Percentiles rank a stretch among this genome's conserved stretches.
phyloP scores from a whole-genome alignment of 495 filamentous ascomycete species.

The Saxophila tyrrhenica region DNA sequence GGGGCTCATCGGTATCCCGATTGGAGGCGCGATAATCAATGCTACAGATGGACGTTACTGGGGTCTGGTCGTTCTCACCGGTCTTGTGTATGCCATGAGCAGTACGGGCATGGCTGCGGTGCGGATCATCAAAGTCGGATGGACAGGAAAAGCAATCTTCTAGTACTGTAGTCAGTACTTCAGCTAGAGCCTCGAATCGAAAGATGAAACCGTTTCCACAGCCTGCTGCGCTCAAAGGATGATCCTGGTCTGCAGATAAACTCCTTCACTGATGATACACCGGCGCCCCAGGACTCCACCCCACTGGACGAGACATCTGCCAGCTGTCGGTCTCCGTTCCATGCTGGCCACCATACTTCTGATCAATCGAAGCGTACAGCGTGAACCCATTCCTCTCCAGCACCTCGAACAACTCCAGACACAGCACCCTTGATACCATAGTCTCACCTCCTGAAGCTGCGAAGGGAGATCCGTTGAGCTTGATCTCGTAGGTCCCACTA shows the following conservation, averaged over 20 bases:
- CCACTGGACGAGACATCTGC: neutral
- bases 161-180: neutral
- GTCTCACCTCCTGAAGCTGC: constrained; percentile 3
- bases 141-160: neutral
- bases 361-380: constrained; percentile 18
- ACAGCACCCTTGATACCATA: constrained; percentile 7
- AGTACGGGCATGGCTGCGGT: neutral
- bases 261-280: constrained; percentile 3
- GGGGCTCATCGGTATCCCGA: neutral
- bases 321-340: constrained; percentile 14
- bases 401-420: constrained; percentile 11
- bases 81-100: neutral
- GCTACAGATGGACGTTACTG: neutral
- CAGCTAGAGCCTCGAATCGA: no score
- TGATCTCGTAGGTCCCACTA: constrained; percentile 9
- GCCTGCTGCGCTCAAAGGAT: no score
- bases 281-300: constrained; percentile 1
- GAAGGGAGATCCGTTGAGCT: constrained; percentile 11
- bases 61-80: neutral
- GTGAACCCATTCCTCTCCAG: constrained; percentile 19
- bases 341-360: constrained; percentile 13
- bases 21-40: neutral
- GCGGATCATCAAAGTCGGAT: neutral
- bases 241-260: no score
- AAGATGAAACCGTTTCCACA: no score